Base-by-base conservation (phyloP, 1,284 basidiomycete species). In the Afroboletus lepidellus region DNA sequence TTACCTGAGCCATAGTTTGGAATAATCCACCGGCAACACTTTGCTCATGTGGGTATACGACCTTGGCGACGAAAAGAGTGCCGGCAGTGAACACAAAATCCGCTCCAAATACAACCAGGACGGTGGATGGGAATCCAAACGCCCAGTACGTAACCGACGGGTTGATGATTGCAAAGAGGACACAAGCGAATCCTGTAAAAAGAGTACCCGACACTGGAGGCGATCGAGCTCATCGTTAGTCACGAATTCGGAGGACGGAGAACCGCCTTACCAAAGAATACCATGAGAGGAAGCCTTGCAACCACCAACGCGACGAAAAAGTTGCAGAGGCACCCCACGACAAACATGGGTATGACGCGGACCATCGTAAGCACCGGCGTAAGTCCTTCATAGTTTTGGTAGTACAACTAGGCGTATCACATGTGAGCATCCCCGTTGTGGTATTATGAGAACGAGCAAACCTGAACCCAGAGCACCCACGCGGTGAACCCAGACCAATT, bases 11-110 rank as follows among this genome's bases (percentile, higher is more conserved):
- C 79, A 90, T 84, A 25, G 85, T 88, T 61, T 88, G 85, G 66
- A 89, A 90, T 37, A 91, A 58, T 2, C 83, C 91, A 3, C 89
- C 90, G 1, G 87, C 84, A 2, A 93, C 77, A 62, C 82, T 85
- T 67, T 94, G 90, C 63, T 94, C 92, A 52, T 87, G 78, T 2
- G 83, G 83, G 2, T 79, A 69, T 3, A 83, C 79, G n/a, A 89
- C 74, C 55, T 84, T 85, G 0, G 90, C 83, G 48, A 92, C 80
- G 63, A 90, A 93, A 20, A 93, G 73, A 2, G 83, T 85, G 2
- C 89, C 90, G 1, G 82, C 75, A 0, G 90, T 76, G 65, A 86
- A 91, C 12, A 91, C 81, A 61, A 93, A 89, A 64, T 93, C 90
- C 0, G 84, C 87, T 32, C 91, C 91, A 39, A 90, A 76, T 23